Base-by-base conservation (phyloP, 1,284 basidiomycete genomes). In the Ceratobasidium sp. region DNA sequence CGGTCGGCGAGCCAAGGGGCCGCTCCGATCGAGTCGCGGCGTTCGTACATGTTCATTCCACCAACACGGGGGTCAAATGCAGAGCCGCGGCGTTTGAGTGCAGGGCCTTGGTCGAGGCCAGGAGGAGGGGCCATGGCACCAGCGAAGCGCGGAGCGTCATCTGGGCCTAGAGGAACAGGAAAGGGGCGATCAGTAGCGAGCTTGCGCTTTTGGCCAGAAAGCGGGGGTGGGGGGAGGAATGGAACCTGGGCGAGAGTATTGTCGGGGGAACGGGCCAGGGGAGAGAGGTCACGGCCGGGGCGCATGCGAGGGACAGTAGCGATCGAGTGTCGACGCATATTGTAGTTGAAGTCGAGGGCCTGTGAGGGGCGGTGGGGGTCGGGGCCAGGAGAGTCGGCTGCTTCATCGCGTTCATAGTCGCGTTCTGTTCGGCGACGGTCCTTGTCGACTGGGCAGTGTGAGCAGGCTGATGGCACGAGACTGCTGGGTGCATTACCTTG, bases 11-110 rank as follows among this genome's bases (percentile, higher is more conserved):
- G 77, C 88, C 88, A 89, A 85, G 87, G 88, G 46, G 56, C 58
- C 34, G 73, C 66, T n/a, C 75, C 77, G 54, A 77, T 77, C 34
- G 91, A 92, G 80, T 88, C 88, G 76, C 92, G 87, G 73, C 91
- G 88, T 79, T 93, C 92, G 78, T 90, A 88, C 78, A 93, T 82
- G 79, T 86, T 90, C 77, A 92, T 83, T 78, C 90, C 88, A 19
- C 39, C 69, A 77, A 93, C 88, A 74, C 89, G 84, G 7, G 90
- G 89, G 77, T 94, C 92, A 78, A 92, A 87, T 41, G 90, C 87
- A 41, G 93, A 94, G 63, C 90, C 90, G 66, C 93, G 87, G 78
- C 92, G 88, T 81, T 94, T 94, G 74, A 88, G 85, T 24, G 91
- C 88, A 54, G 90, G 91, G 66, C 76, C 34, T 41, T 43, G 74